Conservation (phyloP, 2,329 filamentous ascomycete species). For the Tolypocladium amazonense region DNA sequence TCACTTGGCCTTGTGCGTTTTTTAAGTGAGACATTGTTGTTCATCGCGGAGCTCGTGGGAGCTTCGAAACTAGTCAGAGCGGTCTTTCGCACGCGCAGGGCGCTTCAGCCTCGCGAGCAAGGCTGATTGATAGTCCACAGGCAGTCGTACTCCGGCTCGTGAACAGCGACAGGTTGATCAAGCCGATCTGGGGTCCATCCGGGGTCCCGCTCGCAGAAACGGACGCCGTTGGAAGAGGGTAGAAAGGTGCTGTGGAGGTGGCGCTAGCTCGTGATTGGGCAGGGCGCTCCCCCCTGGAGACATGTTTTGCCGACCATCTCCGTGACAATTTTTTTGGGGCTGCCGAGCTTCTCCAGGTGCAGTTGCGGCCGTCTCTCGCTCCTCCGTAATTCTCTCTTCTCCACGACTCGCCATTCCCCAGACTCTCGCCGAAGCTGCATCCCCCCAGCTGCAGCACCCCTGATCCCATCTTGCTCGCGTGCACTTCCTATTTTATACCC, state of each 20-base stretch:
- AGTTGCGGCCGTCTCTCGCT: conserved; percentile 6
- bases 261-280: conserved; percentile 17
- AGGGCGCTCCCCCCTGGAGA: conserved; percentile 18
- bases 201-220: not conserved
- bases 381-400: conserved; percentile 1
- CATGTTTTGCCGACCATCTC: conserved; percentile 28
- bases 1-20: not conserved
- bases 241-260: conserved; percentile 16
- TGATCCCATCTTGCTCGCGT: conserved; percentile 5
- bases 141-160: no score
- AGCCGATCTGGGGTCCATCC: not conserved
- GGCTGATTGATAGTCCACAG: no score
- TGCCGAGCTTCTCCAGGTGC: conserved; percentile 8
- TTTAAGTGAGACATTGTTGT: not conserved
- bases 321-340: conserved; percentile 30
- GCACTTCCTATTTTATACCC: conserved; percentile 12
- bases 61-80: not conserved
- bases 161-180: no score
- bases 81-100: no score
- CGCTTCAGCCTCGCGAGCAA: no score
- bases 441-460: conserved; percentile 1
- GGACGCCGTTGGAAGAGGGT: conserved; percentile 26
- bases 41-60: not conserved
- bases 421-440: conserved; percentile 4
- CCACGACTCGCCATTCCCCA: conserved; percentile 1